Conservation (phyloP, 768 basidiomycete species). For the Holtermanniella nyarrowii region DNA sequence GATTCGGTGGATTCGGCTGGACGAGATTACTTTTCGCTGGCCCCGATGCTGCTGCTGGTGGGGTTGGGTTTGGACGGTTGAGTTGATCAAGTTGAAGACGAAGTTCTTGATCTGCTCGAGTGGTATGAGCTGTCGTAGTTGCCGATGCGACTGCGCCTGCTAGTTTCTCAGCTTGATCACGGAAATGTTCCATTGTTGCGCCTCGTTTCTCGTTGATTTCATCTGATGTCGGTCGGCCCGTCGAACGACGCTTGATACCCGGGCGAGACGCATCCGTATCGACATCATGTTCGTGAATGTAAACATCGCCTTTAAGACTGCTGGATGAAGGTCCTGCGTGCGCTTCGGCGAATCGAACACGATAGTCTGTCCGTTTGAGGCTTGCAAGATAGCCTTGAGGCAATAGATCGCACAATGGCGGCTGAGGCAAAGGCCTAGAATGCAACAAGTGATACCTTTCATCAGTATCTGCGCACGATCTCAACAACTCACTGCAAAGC, state of each 20-base stretch:
- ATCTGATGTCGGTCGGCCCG: conserved; percentile 20
- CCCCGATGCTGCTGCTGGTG: neutral
- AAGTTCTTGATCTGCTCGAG: conserved; percentile 14
- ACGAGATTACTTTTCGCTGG: conserved; percentile 24
- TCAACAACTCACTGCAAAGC: conserved; percentile 34
- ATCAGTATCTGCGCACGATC: no score
- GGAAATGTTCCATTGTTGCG: conserved; percentile 16
- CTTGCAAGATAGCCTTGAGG: conserved; percentile 35
- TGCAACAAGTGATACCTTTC: conserved; percentile 36
- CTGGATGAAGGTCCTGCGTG: conserved; percentile 17
- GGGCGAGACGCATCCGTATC: no score
- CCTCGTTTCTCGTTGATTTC: conserved; percentile 6
- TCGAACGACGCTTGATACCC: conserved; percentile 20
- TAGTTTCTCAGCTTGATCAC: conserved; percentile 19
- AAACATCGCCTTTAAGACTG: no score
- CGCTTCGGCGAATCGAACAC: conserved; percentile 34
- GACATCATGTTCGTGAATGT: no score
- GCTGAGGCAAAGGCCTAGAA: conserved; percentile 27
- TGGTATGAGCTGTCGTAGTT: conserved; percentile 2
- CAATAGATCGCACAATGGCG: conserved; percentile 37
- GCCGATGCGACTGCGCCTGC: conserved; percentile 15
- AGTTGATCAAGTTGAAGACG: conserved; percentile 25
- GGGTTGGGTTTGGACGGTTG: conserved; percentile 9
- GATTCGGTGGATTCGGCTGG: conserved; percentile 27
- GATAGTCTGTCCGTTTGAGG: conserved; percentile 31